Percentiles rank a stretch among this genome's conserved stretches.
Evolutionary conservation across 2,329 filamentous ascomycete genomes (phyloP).

Genomic region (Ilyonectria destructans): DNA sequence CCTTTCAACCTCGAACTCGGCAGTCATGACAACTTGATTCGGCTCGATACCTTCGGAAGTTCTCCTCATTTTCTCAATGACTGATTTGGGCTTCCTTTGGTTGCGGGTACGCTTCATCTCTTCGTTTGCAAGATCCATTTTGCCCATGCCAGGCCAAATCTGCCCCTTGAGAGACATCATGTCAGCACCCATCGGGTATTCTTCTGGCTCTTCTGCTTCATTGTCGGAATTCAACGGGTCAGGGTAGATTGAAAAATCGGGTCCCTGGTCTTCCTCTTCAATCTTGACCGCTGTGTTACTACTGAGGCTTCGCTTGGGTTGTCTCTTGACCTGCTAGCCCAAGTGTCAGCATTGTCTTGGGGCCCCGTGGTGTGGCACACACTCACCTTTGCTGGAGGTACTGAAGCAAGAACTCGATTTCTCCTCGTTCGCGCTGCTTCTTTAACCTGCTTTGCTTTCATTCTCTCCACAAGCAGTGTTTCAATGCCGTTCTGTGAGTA

Average conservation of each 20-base stretch:
- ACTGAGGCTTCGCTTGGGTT: conserved; percentile 45
- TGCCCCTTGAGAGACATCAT: conserved; percentile 75
- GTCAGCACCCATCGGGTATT: conserved; percentile 48
- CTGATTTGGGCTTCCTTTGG: conserved; percentile 82
- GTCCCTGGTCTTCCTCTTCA: conserved; percentile 48
- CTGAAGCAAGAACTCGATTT: conserved; percentile 44
- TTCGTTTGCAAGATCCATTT: conserved; percentile 85
- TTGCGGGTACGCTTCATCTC: conserved; percentile 83
- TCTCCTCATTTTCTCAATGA: conserved; percentile 77
- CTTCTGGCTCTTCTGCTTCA: conserved; percentile 51
- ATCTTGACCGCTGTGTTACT: conserved; percentile 46
- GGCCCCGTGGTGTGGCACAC: not conserved
- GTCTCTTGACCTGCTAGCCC: conserved; percentile 51
- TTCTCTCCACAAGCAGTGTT: conserved; percentile 81
- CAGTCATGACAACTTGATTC: conserved; percentile 76
- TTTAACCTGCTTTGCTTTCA: conserved; percentile 83
- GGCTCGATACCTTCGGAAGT: conserved; percentile 77
- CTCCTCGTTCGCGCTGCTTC: conserved; percentile 70
- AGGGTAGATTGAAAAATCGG: conserved; percentile 50
- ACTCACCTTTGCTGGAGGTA: conserved; percentile 43
- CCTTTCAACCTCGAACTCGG: conserved; percentile 66
- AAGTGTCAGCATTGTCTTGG: conserved; percentile 26
- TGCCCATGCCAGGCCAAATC: conserved; percentile 83
- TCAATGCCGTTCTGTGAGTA: conserved; percentile 81
- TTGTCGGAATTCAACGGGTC: conserved; percentile 50